Evolutionary conservation across 1,284 basidiomycete genomes (phyloP).

Genomic region (Apiotrichum sp.): DNA sequence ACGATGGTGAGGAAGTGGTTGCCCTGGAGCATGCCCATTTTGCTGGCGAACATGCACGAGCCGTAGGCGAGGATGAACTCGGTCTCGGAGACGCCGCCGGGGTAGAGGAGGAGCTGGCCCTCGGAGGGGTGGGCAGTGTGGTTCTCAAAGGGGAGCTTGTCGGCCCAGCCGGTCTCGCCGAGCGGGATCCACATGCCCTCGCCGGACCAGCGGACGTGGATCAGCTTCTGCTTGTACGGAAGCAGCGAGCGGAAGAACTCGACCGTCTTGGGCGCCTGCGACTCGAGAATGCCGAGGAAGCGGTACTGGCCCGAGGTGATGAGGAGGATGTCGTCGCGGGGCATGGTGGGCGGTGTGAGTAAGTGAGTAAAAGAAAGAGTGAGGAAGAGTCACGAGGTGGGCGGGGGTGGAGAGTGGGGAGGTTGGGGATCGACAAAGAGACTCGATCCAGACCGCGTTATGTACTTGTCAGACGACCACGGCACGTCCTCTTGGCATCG

Average conservation of each 20-base stretch:
- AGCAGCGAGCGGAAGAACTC: conserved; percentile 14
- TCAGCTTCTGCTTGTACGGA: conserved; percentile 13
- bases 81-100: conserved; percentile 17
- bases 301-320: conserved; percentile 8
- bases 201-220: conserved; percentile 21
- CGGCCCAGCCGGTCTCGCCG: conserved; percentile 10
- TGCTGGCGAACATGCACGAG: conserved; percentile 8
- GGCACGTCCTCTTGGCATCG: no score
- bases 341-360: background rate
- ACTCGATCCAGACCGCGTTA: no score
- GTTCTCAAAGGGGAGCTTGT: conserved; percentile 14
- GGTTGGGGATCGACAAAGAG: no score
- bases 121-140: conserved; percentile 16
- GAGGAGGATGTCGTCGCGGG: conserved; percentile 7
- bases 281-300: conserved; percentile 14
- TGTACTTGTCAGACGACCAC: no score
- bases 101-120: conserved; percentile 15
- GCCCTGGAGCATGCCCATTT: conserved; percentile 17
- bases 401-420: no score
- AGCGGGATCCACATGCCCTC: conserved; percentile 21
- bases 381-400: no score
- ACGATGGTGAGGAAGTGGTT: conserved; percentile 19
- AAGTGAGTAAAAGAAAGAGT: background rate
- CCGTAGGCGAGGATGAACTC: conserved; percentile 20
- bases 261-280: conserved; percentile 11